phyloP scores from a whole-genome alignment of 2,329 filamentous ascomycete species.

The Arachnomyces sp. region DNA sequence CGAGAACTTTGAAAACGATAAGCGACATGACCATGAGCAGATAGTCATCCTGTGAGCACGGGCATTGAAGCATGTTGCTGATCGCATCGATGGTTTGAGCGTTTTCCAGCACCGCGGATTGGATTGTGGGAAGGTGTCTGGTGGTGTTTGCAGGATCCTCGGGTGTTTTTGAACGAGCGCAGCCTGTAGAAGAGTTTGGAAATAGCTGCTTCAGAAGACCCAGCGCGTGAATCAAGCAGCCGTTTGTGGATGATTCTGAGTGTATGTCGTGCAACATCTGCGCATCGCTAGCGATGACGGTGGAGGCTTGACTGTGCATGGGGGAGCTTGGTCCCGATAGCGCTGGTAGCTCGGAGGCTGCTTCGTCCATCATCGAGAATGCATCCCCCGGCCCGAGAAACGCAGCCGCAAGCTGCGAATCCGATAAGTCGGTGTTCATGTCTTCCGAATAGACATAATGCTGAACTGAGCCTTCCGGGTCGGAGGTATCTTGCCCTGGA shows the following conservation, averaged over 20 bases:
- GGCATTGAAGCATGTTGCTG: constrained; percentile 25
- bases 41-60: constrained; percentile 27
- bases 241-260: not conserved
- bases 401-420: not conserved
- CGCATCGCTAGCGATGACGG: not conserved
- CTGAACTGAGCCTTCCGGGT: not conserved
- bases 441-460: not conserved
- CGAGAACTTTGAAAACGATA: constrained; percentile 28
- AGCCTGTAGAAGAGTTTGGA: constrained; percentile 4
- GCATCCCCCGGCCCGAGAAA: not conserved
- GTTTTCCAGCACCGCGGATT: constrained; percentile 18
- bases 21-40: constrained; percentile 25
- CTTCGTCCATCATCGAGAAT: not conserved
- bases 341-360: not conserved
- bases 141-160: not conserved
- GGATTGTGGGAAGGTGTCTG: constrained; percentile 2
- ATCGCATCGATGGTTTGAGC: constrained; percentile 23
- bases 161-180: not conserved
- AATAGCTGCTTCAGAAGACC: constrained; percentile 19
- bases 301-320: too few species aligned
- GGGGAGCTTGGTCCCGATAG: too few species aligned
- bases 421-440: not conserved
- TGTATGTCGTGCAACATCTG: constrained; percentile 1
- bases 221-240: constrained; percentile 15
- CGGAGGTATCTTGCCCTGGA: not conserved